Evolutionary conservation across 305 asterid species (phyloP).

Genomic region (Fraxinus dipetala): DNA sequence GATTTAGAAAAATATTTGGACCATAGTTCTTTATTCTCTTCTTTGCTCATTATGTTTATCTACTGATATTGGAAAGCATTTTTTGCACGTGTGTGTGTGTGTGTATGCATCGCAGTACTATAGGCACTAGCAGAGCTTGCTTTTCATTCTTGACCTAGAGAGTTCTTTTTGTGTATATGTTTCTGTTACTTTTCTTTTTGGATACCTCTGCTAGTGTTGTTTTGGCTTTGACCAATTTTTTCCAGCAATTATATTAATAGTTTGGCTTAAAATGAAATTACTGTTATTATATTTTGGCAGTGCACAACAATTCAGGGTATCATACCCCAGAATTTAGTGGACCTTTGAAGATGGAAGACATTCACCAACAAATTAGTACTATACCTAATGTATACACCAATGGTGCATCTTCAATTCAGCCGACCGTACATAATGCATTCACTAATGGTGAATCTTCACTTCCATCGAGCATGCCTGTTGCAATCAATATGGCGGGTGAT

Average conservation of each 20-base stretch:
- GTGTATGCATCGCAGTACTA: background rate
- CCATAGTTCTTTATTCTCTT: background rate
- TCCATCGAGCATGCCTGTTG: slow-evolving; percentile 35
- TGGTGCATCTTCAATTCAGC: slow-evolving; percentile 46
- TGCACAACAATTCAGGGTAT: slow-evolving; percentile 40
- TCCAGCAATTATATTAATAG: background rate
- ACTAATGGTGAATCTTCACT: background rate
- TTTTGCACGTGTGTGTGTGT: background rate
- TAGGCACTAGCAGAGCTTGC: background rate
- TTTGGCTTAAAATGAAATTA: background rate
- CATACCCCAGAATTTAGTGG: slow-evolving; percentile 47
- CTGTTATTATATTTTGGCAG: slow-evolving; percentile 28
- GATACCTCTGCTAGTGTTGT: background rate
- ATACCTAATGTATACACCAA: slow-evolving; percentile 38
- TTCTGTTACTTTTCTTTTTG: background rate
- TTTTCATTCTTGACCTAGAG: background rate
- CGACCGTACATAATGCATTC: slow-evolving; percentile 33
- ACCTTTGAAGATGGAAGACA: slow-evolving; percentile 44
- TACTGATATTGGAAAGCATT: background rate
- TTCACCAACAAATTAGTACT: slow-evolving; percentile 35
- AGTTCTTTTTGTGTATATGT: background rate
- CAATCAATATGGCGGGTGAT: slow-evolving; percentile 39
- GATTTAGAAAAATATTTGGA: background rate
- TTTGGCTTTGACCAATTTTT: background rate
- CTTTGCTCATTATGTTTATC: background rate